These are phyloP conservation scores for Candolleomyces eurysporus DNA, from an alignment of 768 basidiomycete species.

Conservation along the genomic window DNA sequence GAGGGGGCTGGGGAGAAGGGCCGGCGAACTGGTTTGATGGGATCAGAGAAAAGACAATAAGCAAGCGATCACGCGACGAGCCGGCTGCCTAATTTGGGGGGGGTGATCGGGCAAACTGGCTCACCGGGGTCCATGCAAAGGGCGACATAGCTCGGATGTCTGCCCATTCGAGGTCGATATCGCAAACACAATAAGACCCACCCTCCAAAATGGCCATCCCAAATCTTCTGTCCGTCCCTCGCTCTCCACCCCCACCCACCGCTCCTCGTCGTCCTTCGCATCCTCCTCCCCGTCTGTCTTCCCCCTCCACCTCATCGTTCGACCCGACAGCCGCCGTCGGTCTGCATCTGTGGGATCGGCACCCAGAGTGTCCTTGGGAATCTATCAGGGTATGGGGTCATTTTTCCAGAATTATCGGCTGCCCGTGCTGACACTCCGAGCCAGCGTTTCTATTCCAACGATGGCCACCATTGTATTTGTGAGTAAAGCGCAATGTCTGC, in stretches of 20 bases:
- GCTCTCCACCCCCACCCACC: neutral
- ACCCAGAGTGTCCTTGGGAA: neutral
- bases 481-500: neutral
- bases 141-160: neutral
- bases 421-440: too few species aligned
- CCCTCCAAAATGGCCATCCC: conserved; percentile 10
- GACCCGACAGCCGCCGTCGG: neutral
- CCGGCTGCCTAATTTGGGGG: neutral
- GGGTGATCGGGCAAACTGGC: neutral
- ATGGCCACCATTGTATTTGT: neutral
- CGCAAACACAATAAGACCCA: conserved; percentile 1
- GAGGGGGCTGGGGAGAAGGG: neutral
- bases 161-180: neutral
- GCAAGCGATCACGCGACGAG: conserved; percentile 2
- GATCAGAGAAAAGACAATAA: conserved; percentile 10
- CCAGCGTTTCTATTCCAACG: too few species aligned
- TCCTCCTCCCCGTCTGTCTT: neutral
- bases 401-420: too few species aligned
- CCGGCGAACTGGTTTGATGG: conserved; percentile 2
- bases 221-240: conserved; percentile 6
- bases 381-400: too few species aligned
- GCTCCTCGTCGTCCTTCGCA: neutral
- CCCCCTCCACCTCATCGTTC: neutral
- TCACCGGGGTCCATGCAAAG: neutral
- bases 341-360: neutral